These are phyloP conservation scores for Kickxella alabastrina DNA, from an alignment of 192 early-diverging fungal species.

Conservation along the genomic window DNA sequence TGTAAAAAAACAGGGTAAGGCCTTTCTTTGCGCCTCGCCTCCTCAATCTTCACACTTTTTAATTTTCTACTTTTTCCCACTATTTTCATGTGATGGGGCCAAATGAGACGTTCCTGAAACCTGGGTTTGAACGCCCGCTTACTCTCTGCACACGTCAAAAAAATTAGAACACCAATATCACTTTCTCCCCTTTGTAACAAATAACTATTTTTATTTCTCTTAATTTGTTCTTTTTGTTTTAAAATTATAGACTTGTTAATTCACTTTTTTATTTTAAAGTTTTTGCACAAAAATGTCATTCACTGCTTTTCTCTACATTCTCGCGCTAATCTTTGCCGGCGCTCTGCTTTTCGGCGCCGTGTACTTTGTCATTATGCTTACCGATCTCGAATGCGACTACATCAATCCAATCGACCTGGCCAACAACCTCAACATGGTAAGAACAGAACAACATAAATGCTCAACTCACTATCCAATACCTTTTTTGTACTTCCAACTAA, in stretches of 20 bases:
- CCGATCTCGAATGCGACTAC: constrained; percentile 93
- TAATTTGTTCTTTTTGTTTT: background rate
- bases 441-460: constrained; percentile 2
- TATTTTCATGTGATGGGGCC: no score
- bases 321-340: constrained; percentile 89
- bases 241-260: background rate
- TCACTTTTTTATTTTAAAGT: background rate
- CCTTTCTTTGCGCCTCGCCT: no score
- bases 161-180: no score
- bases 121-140: no score
- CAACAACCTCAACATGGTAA: constrained; percentile 89
- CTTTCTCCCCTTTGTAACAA: no score
- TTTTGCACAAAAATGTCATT: constrained; percentile 27
- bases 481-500: no score
- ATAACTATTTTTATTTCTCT: no score
- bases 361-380: constrained; percentile 86
- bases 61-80: background rate
- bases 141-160: no score
- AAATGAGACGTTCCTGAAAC: no score
- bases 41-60: background rate
- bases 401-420: constrained; percentile 99
- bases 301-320: constrained; percentile 68
- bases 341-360: constrained; percentile 91
- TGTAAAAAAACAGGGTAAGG: no score
- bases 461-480: no score